phyloP scores from a whole-genome alignment of 106 monocot species.

The Cymbidium sinense region DNA sequence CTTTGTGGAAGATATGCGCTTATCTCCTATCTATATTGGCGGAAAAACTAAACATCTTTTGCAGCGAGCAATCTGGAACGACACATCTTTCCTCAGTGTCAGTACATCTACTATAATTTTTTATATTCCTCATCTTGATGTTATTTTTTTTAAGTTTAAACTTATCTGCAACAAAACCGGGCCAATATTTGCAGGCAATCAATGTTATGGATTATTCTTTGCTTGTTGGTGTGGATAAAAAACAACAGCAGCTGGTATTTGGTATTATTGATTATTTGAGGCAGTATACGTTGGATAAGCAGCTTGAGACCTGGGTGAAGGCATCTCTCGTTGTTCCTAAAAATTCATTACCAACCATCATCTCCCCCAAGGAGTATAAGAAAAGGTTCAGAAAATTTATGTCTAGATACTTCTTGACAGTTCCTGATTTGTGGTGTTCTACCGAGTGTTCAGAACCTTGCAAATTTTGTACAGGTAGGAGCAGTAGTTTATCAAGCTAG shows the following conservation, averaged over 20 bases:
- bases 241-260: slow-evolving; percentile 62
- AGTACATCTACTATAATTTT: slow-evolving; percentile 12
- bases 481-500: background rate
- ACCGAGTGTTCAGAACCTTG: slow-evolving; percentile 21
- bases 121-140: background rate
- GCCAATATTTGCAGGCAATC: slow-evolving; percentile 41
- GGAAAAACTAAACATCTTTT: slow-evolving; percentile 69
- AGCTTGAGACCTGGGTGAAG: slow-evolving; percentile 84
- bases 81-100: slow-evolving; percentile 75
- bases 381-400: slow-evolving; percentile 78
- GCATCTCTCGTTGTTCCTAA: slow-evolving; percentile 66
- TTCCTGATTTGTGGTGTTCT: slow-evolving; percentile 65
- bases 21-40: slow-evolving; percentile 59
- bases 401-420: slow-evolving; percentile 75
- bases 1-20: slow-evolving; percentile 72
- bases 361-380: slow-evolving; percentile 84
- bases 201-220: slow-evolving; percentile 91
- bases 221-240: slow-evolving; percentile 82
- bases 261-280: slow-evolving; percentile 88
- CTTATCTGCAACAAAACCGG: background rate
- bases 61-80: slow-evolving; percentile 84
- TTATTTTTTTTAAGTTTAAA: background rate
- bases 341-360: slow-evolving; percentile 59
- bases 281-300: slow-evolving; percentile 88
- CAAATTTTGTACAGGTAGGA: slow-evolving; percentile 20